Evolutionary conservation across 768 basidiomycete species (phyloP), one percentile per base, ranked within the genome.

Genomic region (Lactarius akahatsu): DNA sequence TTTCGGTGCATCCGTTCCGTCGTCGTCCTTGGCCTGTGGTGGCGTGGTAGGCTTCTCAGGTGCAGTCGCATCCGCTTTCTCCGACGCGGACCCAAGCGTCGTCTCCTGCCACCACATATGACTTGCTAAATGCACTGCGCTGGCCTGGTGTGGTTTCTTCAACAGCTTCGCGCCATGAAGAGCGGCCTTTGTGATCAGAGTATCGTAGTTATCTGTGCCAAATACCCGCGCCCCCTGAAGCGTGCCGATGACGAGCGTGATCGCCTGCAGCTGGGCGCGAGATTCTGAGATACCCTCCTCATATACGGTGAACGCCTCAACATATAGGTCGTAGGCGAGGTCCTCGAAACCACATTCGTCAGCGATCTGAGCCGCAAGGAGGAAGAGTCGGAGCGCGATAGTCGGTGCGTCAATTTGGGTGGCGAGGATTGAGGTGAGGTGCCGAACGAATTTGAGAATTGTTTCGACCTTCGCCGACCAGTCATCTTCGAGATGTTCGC

Each of bases 61-160:
- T 9, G 30, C 68, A 62, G 81, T 82, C 10, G 73, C 78, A 47
- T 83, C 84, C 30, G 75, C 79, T 16, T 82, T 86, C 28, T 77
- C 74, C 62, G 77, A 69, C 26, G 78, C 70, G 1, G 82, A 76
- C 30, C 86, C 57, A 56, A 63, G 50, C 28, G 66, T 80, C 68
- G 66, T 80, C 68, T 90, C 90, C 75, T 98, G 97, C 96, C 96
- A 99, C 96, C 96, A 99, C 71, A 99, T 78, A 78, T 99, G 97
- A 75, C 95, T 97, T 9, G 97, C 97, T 36, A 94, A 81, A 58
- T 91, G 88, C 26, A 98, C 97, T 5, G 96, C 97, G 10, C 89
- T 92, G 15, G 96, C 91, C 77, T 98, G 97, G 76, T 98, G 96
- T 15, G 94, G 94, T 83, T 99, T 98, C 84, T 99, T 99, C 77